Percentiles rank a stretch among this genome's conserved stretches.
phyloP scores from a whole-genome alignment of 805 yeast species.

The Candida coleopterorum region DNA sequence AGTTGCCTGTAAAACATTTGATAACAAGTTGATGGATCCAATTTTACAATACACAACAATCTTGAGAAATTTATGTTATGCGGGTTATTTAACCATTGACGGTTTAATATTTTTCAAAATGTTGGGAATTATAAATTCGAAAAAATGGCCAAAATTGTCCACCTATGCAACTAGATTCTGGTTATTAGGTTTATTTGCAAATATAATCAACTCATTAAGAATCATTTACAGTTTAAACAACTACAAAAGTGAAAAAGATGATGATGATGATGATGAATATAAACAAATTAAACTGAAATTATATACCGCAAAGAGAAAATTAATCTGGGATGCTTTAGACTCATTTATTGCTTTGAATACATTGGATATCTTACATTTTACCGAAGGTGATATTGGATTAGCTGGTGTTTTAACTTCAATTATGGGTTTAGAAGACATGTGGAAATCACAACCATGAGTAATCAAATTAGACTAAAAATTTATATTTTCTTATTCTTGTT shows the following conservation, averaged over 20 bases:
- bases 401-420: slow-evolving; percentile 82
- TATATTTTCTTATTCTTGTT: neutral
- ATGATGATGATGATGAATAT: slow-evolving; percentile 25
- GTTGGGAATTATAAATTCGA: slow-evolving; percentile 49
- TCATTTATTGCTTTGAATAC: slow-evolving; percentile 69
- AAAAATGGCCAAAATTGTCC: slow-evolving; percentile 46
- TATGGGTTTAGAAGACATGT: slow-evolving; percentile 69
- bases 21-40: slow-evolving; percentile 65
- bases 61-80: slow-evolving; percentile 55
- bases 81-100: slow-evolving; percentile 60
- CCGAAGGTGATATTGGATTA: slow-evolving; percentile 77
- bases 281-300: slow-evolving; percentile 41
- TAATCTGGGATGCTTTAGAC: slow-evolving; percentile 76
- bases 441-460: slow-evolving; percentile 39
- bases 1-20: slow-evolving; percentile 61
- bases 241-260: slow-evolving; percentile 11
- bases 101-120: slow-evolving; percentile 57
- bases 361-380: slow-evolving; percentile 52
- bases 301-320: slow-evolving; percentile 50
- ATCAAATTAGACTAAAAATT: too few species aligned
- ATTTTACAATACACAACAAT: slow-evolving; percentile 49
- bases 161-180: slow-evolving; percentile 67
- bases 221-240: slow-evolving; percentile 13
- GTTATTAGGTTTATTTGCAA: slow-evolving; percentile 66
- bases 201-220: slow-evolving; percentile 49